Percentiles rank a stretch among this genome's conserved stretches.
phyloP scores from a whole-genome alignment of 2,329 filamentous ascomycete genomes.

The Diplodia sapinea region DNA sequence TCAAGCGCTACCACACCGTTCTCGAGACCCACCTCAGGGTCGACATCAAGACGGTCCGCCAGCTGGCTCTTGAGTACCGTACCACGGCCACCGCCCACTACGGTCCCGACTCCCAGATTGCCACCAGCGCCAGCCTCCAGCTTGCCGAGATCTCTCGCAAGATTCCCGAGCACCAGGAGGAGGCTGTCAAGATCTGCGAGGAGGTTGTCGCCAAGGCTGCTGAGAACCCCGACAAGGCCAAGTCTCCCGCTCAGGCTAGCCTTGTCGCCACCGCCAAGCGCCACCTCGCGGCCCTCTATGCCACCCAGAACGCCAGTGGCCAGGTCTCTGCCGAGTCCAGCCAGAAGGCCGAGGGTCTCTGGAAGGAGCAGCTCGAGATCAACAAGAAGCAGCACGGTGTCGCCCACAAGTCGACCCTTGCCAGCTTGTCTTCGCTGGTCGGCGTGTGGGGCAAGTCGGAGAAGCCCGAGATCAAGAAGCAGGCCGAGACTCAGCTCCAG shows the following conservation, averaged over 20 bases:
- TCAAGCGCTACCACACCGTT: constrained; percentile 54
- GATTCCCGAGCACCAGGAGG: constrained; percentile 48
- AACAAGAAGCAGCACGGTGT: constrained; percentile 46
- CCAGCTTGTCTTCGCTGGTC: constrained; percentile 46
- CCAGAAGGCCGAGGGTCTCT: constrained; percentile 47
- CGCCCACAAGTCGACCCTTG: constrained; percentile 48
- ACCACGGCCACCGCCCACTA: constrained; percentile 50
- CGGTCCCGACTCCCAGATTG: constrained; percentile 49
- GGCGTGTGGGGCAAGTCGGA: constrained; percentile 48
- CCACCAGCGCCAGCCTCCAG: constrained; percentile 52
- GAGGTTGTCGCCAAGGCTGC: constrained; percentile 39
- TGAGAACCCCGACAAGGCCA: constrained; percentile 28
- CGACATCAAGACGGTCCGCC: constrained; percentile 48
- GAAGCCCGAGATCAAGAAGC: constrained; percentile 48
- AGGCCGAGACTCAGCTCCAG: constrained; percentile 40
- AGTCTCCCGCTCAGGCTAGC: constrained; percentile 10
- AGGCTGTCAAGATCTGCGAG: constrained; percentile 54
- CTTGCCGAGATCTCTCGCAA: constrained; percentile 52
- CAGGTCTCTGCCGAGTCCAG: constrained; percentile 32
- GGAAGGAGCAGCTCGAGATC: constrained; percentile 47
- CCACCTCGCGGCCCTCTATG: constrained; percentile 42
- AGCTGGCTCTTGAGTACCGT: constrained; percentile 52
- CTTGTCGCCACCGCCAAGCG: constrained; percentile 30
- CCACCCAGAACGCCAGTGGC: constrained; percentile 39
- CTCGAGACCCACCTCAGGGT: constrained; percentile 51